These are phyloP conservation scores for Aspergillus melleus DNA, from an alignment of 2,329 filamentous ascomycete genomes.

Conservation along the genomic window DNA sequence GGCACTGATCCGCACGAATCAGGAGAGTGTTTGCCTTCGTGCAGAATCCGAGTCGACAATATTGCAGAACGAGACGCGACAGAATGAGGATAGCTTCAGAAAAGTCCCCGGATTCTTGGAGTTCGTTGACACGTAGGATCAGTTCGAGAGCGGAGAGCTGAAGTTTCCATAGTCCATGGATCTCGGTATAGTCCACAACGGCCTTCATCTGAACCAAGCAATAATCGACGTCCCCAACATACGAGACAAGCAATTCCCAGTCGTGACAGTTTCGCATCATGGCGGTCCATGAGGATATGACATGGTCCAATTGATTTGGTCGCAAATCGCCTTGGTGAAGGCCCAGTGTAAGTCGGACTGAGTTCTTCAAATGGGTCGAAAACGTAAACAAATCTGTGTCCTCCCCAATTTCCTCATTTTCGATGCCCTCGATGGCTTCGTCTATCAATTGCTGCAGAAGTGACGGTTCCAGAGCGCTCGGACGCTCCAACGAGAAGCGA, in stretches of 20 bases:
- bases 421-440: constrained; percentile 26
- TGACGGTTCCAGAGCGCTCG: constrained; percentile 25
- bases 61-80: constrained; percentile 54
- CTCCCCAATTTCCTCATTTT: constrained; percentile 17
- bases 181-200: constrained; percentile 57
- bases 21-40: constrained; percentile 60
- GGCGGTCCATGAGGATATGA: constrained; percentile 36
- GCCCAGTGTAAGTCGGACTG: constrained; percentile 35
- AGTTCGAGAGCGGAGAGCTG: constrained; percentile 53
- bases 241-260: constrained; percentile 41
- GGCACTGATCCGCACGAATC: constrained; percentile 56
- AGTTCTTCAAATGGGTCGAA: constrained; percentile 32
- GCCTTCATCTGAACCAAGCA: constrained; percentile 55
- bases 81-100: constrained; percentile 45
- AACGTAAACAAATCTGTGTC: constrained; percentile 30
- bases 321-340: constrained; percentile 35
- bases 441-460: constrained; percentile 28
- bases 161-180: constrained; percentile 55
- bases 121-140: constrained; percentile 49
- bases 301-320: constrained; percentile 25
- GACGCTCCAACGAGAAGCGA: constrained; percentile 36
- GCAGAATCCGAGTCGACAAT: constrained; percentile 61
- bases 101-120: constrained; percentile 38
- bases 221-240: constrained; percentile 52
- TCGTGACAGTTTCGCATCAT: constrained; percentile 48